Percentiles rank a stretch among this genome's conserved stretches.
Conservation (phyloP, 2,329 filamentous ascomycete species). For the Fusarium sp. region DNA sequence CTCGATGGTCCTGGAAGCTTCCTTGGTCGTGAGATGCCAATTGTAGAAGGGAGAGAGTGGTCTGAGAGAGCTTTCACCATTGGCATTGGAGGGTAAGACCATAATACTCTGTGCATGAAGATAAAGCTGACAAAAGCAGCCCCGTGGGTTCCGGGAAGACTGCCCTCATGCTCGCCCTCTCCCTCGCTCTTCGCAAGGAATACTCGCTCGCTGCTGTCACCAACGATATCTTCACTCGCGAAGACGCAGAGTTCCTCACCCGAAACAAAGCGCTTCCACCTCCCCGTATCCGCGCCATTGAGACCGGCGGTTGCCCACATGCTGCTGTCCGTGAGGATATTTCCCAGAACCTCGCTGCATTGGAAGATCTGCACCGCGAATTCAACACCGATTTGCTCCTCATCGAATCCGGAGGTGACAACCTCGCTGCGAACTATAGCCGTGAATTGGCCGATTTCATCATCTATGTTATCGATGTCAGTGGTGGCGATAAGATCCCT, state of each 20-base stretch:
- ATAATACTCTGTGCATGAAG: too few relatives aligned
- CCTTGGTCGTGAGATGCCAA: constrained; percentile 90
- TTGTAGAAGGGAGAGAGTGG: constrained; percentile 90
- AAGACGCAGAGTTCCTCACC: constrained; percentile 98
- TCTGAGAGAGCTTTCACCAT: constrained; percentile 91
- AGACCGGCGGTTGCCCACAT: constrained; percentile 97
- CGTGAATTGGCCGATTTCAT: constrained; percentile 97
- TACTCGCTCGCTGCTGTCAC: constrained; percentile 96
- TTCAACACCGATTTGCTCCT: constrained; percentile 87
- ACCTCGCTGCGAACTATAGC: constrained; percentile 96
- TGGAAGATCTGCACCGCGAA: constrained; percentile 86
- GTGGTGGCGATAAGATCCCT: constrained; percentile 95
- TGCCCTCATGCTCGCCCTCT: constrained; percentile 94
- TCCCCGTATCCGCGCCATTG: constrained; percentile 90
- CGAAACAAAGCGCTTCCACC: constrained; percentile 86
- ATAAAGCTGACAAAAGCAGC: constrained; percentile 60
- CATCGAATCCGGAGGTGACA: constrained; percentile 96
- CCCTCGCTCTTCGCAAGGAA: constrained; percentile 81
- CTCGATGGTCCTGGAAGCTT: constrained; percentile 94
- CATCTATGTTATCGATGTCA: constrained; percentile 98
- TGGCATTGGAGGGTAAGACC: constrained; percentile 91
- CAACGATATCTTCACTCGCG: constrained; percentile 98
- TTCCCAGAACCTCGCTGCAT: constrained; percentile 88
- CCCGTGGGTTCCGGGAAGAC: constrained; percentile 98
- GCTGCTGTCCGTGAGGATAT: constrained; percentile 98